phyloP scores from a whole-genome alignment of 345 rosid genomes.

The Clausena lansium region DNA sequence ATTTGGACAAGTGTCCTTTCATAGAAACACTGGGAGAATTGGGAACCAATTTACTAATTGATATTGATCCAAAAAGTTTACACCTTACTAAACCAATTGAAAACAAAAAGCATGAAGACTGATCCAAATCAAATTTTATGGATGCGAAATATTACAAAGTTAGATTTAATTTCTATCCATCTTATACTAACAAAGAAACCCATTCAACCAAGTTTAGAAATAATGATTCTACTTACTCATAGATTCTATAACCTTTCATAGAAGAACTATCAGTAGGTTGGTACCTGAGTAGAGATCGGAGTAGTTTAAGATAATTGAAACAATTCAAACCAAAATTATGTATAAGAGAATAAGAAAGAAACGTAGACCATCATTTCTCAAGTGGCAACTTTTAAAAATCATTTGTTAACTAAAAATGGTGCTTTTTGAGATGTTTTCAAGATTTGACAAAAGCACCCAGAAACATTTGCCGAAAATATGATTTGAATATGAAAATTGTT shows the following conservation, averaged over 20 bases:
- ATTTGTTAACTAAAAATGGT: neutral
- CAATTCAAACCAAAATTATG: neutral
- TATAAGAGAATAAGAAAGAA: neutral
- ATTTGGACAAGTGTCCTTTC: neutral
- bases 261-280: conserved; percentile 10
- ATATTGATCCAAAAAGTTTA: neutral
- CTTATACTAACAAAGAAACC: neutral
- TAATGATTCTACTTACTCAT: conserved; percentile 19
- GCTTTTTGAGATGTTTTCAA: neutral
- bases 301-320: neutral
- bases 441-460: neutral
- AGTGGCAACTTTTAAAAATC: no score
- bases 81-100: neutral
- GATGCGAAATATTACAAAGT: neutral
- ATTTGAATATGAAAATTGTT: neutral
- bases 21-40: neutral
- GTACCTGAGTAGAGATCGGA: conserved; percentile 13
- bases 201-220: neutral
- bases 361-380: neutral
- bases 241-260: conserved; percentile 8
- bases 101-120: neutral
- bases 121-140: neutral
- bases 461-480: neutral
- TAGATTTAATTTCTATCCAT: no score
- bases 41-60: neutral